Percentiles rank a stretch among this genome's conserved stretches.
phyloP scores from a whole-genome alignment of 2,329 filamentous ascomycete species.

The Salinomyces thailandicus region DNA sequence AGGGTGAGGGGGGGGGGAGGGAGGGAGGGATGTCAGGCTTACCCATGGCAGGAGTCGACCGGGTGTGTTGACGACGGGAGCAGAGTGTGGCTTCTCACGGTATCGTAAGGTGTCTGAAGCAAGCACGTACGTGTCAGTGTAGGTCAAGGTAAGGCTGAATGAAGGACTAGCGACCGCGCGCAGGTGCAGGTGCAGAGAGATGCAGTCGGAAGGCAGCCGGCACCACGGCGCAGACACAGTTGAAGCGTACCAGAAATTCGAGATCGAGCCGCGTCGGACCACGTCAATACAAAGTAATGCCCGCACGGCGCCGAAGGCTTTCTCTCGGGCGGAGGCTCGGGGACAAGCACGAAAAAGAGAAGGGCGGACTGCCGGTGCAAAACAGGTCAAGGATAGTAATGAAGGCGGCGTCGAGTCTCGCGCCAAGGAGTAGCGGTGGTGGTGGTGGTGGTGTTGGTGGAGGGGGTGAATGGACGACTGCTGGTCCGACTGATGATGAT shows the following conservation, averaged over 20 bases:
- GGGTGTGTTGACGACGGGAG: slow-evolving; percentile 13
- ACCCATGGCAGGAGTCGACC: slow-evolving; percentile 25
- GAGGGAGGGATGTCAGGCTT: slow-evolving; percentile 16
- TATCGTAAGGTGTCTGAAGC: slow-evolving; percentile 7
- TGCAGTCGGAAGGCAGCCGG: neutral
- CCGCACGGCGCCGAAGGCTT: neutral
- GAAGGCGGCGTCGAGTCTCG: neutral
- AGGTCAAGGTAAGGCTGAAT: neutral
- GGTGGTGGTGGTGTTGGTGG: no score
- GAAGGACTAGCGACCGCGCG: slow-evolving; percentile 1
- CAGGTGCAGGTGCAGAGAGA: neutral
- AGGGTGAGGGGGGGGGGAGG: slow-evolving; percentile 11
- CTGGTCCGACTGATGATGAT: no score
- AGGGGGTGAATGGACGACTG: no score
- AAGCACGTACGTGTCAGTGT: slow-evolving; percentile 15
- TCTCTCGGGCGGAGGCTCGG: neutral
- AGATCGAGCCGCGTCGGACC: slow-evolving; percentile 4
- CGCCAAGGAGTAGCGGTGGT: no score
- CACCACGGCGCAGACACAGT: neutral
- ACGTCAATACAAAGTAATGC: no score
- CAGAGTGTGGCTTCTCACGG: slow-evolving; percentile 18
- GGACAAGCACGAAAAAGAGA: neutral
- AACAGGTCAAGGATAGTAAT: neutral
- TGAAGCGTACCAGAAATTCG: slow-evolving; percentile 5
- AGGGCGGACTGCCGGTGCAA: neutral